A percentile compares a stretch with the other conserved stretches of the same genome.
Evolutionary conservation across 805 yeast species (phyloP).

Genomic region (Zygosaccharomyces kombuchaensis): DNA sequence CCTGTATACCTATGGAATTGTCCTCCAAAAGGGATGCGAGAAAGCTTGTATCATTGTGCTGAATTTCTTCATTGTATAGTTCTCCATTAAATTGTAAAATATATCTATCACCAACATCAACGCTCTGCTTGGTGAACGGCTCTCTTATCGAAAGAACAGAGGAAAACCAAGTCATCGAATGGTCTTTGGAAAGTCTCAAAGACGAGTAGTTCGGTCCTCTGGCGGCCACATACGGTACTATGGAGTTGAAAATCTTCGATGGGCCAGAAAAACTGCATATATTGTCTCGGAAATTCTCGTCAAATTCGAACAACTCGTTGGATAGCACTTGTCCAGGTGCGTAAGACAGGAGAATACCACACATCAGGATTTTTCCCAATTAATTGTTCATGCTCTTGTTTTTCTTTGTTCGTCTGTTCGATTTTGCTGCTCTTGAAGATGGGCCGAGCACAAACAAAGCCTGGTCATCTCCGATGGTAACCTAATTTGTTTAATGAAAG

Average conservation of each 20-base stretch:
- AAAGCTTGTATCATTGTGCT: constrained; percentile 59
- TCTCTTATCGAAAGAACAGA: constrained; percentile 77
- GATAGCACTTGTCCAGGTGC: constrained; percentile 3
- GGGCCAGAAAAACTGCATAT: constrained; percentile 5
- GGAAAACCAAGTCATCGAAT: constrained; percentile 42
- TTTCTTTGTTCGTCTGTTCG: not conserved
- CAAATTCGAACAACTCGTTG: constrained; percentile 16
- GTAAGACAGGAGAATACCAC: constrained; percentile 50
- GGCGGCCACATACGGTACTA: constrained; percentile 44
- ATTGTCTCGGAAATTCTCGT: constrained; percentile 10
- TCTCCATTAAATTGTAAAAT: constrained; percentile 88
- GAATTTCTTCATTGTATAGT: constrained; percentile 59
- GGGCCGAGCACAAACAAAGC: not conserved
- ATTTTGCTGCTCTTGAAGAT: too few species aligned
- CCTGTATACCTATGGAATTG: constrained; percentile 36
- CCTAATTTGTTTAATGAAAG: not conserved
- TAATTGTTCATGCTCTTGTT: not conserved
- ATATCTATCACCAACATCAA: constrained; percentile 34
- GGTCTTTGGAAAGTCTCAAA: constrained; percentile 14
- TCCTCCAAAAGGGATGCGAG: constrained; percentile 39
- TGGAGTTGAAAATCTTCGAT: constrained; percentile 28
- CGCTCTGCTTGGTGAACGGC: constrained; percentile 78
- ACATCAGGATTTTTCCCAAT: constrained; percentile 36
- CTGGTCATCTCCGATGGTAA: not conserved
- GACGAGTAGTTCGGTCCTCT: constrained; percentile 64